Base-by-base conservation (phyloP, 768 basidiomycete species). In the Phanerochaete carnosa region DNA sequence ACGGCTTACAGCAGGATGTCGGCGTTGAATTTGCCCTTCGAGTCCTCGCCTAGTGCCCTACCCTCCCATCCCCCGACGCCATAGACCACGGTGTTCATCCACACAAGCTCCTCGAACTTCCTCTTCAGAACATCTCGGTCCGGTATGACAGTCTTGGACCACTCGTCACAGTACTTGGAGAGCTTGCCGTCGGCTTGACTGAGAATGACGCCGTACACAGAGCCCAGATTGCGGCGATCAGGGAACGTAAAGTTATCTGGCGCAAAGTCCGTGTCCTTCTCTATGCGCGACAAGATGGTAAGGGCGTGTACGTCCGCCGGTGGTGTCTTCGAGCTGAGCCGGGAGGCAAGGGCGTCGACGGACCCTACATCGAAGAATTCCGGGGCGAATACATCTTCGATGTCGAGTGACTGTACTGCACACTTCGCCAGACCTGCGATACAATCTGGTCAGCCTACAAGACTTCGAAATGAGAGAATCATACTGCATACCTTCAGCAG, bases 1-100 rank as follows among this genome's bases (percentile, higher is more conserved):
- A n/a, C n/a, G n/a, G n/a, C 86, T 64, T 61, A 89, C 87, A 77
- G 55, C 74, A 83, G 80, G 70, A 90, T 89, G 57, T 89, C 83
- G 1, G 79, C 81, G 29, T 79, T 76, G 68, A 84, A 88, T 49
- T 59, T 50, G n/a, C 69, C 52, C 1, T 68, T 64, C 15, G 70
- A 61, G 45, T 64, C 63, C 2, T 55, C 43, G 23, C 69, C 62
- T 32, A 59, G 60, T 25, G 55, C 55, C 65, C 58, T 75, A 72
- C 74, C 79, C 78, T 11, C 83, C 76, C 79, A 84, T 4, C 86
- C 87, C 8, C 78, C 80, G 23, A 85, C 73, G 2, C 79, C 84
- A 60, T 86, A 91, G n/a, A 86, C 64, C 19, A 88, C 57, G 0
- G 74, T 73, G 45, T 75, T 79, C n/a, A 80, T 72, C 84, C 87